Evolutionary conservation across 208 protist genomes (phyloP).

Genomic region (Paratrypanosoma confusum): DNA sequence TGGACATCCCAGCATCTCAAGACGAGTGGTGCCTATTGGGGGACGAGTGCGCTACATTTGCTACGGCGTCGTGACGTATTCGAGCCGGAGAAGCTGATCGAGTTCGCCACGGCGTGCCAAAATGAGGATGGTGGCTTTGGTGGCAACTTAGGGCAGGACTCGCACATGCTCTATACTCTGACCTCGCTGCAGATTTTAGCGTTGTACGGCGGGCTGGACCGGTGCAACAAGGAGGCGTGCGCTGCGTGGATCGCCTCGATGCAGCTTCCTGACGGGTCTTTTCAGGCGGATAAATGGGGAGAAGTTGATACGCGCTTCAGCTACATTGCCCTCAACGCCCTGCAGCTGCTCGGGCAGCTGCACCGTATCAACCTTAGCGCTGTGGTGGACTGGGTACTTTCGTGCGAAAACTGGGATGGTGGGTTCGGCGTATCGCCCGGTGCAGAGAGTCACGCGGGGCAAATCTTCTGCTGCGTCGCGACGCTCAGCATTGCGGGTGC

Average conservation of each 20-base stretch:
- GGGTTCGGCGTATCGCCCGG: constrained; percentile 94
- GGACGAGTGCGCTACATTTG: constrained; percentile 78
- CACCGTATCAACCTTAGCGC: constrained; percentile 77
- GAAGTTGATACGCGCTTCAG: constrained; percentile 98
- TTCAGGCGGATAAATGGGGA: constrained; percentile 97
- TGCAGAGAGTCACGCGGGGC: constrained; percentile 95
- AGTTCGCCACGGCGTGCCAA: constrained; percentile 89
- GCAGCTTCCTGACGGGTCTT: constrained; percentile 96
- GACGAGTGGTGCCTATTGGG: constrained; percentile 97
- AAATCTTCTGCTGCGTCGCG: constrained; percentile 97
- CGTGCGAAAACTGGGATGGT: constrained; percentile 98
- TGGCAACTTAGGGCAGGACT: constrained; percentile 94
- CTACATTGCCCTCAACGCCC: constrained; percentile 94
- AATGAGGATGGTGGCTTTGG: constrained; percentile 95
- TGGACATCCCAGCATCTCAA: constrained; percentile 95
- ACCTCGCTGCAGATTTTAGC: constrained; percentile 94
- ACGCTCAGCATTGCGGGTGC: constrained; percentile 91
- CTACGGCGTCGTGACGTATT: constrained; percentile 63
- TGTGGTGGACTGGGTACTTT: constrained; percentile 84
- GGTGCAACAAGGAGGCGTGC: constrained; percentile 56
- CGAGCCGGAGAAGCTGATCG: constrained; percentile 77
- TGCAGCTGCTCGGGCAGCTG: constrained; percentile 86
- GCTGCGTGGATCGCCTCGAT: constrained; percentile 74
- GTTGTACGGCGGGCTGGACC: constrained; percentile 57
- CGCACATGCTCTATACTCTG: constrained; percentile 98